Base-by-base conservation (phyloP, 257 asterid genomes). In the Nicotiana noctiflora region DNA sequence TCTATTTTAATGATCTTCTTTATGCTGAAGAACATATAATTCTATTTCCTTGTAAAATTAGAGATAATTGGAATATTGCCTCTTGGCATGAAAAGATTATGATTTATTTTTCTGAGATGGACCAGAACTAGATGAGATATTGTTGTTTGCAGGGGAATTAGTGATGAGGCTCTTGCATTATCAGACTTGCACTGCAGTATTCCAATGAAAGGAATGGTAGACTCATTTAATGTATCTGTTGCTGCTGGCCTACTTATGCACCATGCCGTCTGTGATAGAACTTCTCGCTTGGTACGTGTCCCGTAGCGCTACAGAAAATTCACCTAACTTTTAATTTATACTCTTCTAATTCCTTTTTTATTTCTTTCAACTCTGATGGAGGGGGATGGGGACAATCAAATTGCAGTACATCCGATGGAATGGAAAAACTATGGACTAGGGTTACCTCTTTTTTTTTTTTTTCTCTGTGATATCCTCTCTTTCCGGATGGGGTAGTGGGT, bases 191-290 rank as follows among this genome's bases (percentile, higher is more conserved):
- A 86, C 70, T 95, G 99, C 87, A 89, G 93, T 84, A 92, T 95
- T 77, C 98, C 99, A 37, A 95, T 93, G 99, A 89, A 88, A 83
- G 98, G 99, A 83, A 95, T 95, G 99, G 95, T 95, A 46, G 99
- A 95, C 83, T 95, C 99, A 0, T 93, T 95, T 84, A 95, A 95
- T 64, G 99, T 95, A 61, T 93, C 99, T 1, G 99, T 95, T 80
- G 99, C 97, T 83, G 97, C 99, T 77, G 98, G 99, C 60, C 90
- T 95, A 86, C 92, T 95, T 23, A 92, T 95, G 97, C 99, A 95
- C 87, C 96, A 92, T 66, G 98, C 99, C 53, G 91, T 91, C 46
- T 86, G 93, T 64, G 96, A 92, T 88, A 87, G 97, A 87, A 90
- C 87, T 77, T 89, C 82, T 44, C 94, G 92, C 86, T 81, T 91